Evolutionary conservation across 257 asterid species (phyloP).

Genomic region (Leptodermis oblonga): DNA sequence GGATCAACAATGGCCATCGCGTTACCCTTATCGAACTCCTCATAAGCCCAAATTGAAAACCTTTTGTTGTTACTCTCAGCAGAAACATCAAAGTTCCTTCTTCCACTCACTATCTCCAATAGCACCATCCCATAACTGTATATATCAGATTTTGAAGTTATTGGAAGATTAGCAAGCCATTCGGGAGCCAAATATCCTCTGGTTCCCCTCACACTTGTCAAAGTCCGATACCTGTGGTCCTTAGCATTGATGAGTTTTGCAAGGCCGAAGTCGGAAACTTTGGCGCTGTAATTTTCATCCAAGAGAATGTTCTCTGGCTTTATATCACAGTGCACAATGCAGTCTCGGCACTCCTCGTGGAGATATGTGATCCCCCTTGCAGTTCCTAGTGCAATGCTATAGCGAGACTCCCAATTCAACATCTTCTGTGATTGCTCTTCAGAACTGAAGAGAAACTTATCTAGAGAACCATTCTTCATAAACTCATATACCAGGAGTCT

Average conservation of each 20-base stretch:
- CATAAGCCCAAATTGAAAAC: conserved; percentile 76
- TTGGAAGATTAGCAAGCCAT: conserved; percentile 88
- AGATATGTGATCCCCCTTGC: conserved; percentile 82
- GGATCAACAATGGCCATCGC: conserved; percentile 44
- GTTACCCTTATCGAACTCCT: conserved; percentile 72
- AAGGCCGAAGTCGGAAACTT: conserved; percentile 85
- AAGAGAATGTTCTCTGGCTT: conserved; percentile 88
- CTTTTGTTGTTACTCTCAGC: conserved; percentile 48
- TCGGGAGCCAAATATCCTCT: conserved; percentile 86
- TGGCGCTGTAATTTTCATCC: conserved; percentile 66
- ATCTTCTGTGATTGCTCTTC: conserved; percentile 51
- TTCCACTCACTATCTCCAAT: conserved; percentile 80
- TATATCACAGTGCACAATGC: conserved; percentile 89
- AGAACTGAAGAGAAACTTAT: conserved; percentile 46
- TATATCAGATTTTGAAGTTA: conserved; percentile 71
- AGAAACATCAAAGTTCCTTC: conserved; percentile 77
- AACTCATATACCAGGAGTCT: conserved; percentile 71
- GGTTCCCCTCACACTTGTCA: conserved; percentile 80
- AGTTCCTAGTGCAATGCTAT: conserved; percentile 64
- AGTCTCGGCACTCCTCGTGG: conserved; percentile 86
- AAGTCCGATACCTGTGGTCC: conserved; percentile 66
- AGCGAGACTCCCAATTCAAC: conserved; percentile 73
- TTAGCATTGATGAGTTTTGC: conserved; percentile 69
- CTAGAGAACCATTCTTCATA: conserved; percentile 78
- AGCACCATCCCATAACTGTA: conserved; percentile 83